These are phyloP conservation scores for Talaromyces albobiverticillius DNA, from an alignment of 2,329 filamentous ascomycete species.

Conservation along the genomic window DNA sequence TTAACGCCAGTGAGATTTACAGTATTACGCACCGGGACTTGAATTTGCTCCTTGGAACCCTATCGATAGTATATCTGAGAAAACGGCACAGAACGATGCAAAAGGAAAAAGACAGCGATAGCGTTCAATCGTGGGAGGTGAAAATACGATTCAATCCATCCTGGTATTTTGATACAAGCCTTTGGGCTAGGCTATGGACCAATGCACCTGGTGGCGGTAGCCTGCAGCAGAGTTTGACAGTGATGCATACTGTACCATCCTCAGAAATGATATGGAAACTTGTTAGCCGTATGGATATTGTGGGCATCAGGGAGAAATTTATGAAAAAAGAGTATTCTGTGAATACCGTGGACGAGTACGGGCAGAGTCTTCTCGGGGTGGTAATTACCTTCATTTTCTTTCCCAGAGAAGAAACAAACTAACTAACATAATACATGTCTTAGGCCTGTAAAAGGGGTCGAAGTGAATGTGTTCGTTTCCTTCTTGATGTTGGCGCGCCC, in stretches of 20 bases:
- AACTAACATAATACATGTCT: not conserved
- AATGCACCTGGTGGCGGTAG: not conserved
- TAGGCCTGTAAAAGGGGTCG: not conserved
- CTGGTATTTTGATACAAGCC: not conserved
- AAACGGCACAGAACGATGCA: not conserved
- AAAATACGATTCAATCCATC: not conserved
- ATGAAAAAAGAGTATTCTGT: constrained; percentile 3
- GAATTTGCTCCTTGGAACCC: not conserved
- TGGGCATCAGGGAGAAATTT: not conserved
- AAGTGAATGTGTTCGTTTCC: not conserved
- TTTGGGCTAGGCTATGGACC: not conserved
- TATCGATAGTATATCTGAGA: not conserved
- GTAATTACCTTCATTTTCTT: not conserved
- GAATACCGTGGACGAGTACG: constrained; percentile 5
- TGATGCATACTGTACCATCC: constrained; percentile 3
- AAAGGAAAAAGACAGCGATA: not conserved
- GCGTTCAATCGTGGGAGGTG: not conserved
- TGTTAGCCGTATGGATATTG: not conserved
- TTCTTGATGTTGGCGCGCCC: not conserved
- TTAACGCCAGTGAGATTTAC: not conserved
- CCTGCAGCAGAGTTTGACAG: constrained; percentile 4
- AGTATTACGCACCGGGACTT: not conserved
- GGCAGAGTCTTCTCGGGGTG: constrained; percentile 2
- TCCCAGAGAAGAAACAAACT: not conserved
- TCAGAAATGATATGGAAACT: not conserved